Conservation (phyloP, 192 early-diverging fungal genomes). For the Entomortierella parvispora region DNA sequence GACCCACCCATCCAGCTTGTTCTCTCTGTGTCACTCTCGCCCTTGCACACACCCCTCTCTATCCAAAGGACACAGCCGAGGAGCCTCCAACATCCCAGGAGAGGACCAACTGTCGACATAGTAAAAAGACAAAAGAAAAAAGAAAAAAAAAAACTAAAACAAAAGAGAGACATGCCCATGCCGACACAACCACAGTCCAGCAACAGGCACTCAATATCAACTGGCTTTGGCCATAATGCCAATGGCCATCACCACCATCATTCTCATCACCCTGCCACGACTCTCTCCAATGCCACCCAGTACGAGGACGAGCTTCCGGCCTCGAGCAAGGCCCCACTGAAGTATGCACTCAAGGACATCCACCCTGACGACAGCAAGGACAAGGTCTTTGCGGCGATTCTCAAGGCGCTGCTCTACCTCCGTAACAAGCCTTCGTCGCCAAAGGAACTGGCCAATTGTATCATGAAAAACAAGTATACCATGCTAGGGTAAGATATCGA, state of each 20-base stretch:
- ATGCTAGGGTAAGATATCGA: slow-evolving; percentile 71
- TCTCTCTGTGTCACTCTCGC: too few species aligned
- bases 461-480: slow-evolving; percentile 82
- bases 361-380: slow-evolving; percentile 84
- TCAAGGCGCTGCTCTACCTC: slow-evolving; percentile 80
- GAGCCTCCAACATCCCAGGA: too few species aligned
- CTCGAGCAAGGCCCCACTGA: slow-evolving; percentile 41
- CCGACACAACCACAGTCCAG: slow-evolving; percentile 44
- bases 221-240: neutral
- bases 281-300: slow-evolving; percentile 5
- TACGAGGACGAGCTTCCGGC: slow-evolving; percentile 43
- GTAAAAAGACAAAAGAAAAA: neutral
- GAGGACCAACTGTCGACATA: too few species aligned
- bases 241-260: slow-evolving; percentile 22
- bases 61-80: too few species aligned
- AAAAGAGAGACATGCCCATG: slow-evolving; percentile 35
- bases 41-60: neutral
- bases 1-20: neutral
- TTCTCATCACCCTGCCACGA: slow-evolving; percentile 2
- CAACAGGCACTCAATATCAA: slow-evolving; percentile 30
- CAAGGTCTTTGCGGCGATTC: slow-evolving; percentile 89
- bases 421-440: slow-evolving; percentile 85
- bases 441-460: slow-evolving; percentile 81
- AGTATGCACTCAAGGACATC: slow-evolving; percentile 56
- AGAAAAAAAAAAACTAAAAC: neutral